Base-by-base conservation (phyloP, 345 rosid genomes). In the Eucalyptus erythrocorys region DNA sequence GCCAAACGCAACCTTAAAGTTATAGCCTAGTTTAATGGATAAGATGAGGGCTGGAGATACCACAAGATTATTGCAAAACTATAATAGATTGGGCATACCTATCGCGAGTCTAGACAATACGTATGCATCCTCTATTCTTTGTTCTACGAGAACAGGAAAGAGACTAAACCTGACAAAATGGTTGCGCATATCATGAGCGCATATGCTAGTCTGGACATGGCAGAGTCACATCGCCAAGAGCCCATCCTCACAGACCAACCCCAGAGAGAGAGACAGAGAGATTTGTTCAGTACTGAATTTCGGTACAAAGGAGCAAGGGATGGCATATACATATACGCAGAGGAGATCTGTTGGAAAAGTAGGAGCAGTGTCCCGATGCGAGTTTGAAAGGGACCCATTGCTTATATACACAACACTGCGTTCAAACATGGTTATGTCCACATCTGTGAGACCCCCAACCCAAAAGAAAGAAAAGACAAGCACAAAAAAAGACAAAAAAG, bases 1-100 rank as follows among this genome's bases (percentile, higher is more conserved):
- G 4, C 12, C 48, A 51, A 51, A 51, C 10, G 1, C 0, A 51
- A 0, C 4, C 4, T 51, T 19, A 51, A 51, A 51, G 5, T 19
- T 30, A 61, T 0, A 30, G 4, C 8, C 68, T 61, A 59, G 68
- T 59, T 27, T 27, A 27, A 59, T 30, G 34, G 30, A 64, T 13
- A 30, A 30, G 37, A 64, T 1, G 10, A 6, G 64, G 37, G 71
- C 71, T 1, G 14, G 4, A 1, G 71, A 59, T 1, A 59, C 15
- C 32, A 27, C 66, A 27, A 59, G 2, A 59, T 15, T 3, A 6
- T 27, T 11, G 14, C 66, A 59, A 59, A 59, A 59, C 66, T 59
- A 59, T 59, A 3, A 27, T 5, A 6, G 66, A 59, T 59, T 15
- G 32, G 6, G 66, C 15, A 59, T n/a, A 14, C 66, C 13, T 5